phyloP scores from a whole-genome alignment of 371 early-diverging fungal genomes.

The Mucor indicus region DNA sequence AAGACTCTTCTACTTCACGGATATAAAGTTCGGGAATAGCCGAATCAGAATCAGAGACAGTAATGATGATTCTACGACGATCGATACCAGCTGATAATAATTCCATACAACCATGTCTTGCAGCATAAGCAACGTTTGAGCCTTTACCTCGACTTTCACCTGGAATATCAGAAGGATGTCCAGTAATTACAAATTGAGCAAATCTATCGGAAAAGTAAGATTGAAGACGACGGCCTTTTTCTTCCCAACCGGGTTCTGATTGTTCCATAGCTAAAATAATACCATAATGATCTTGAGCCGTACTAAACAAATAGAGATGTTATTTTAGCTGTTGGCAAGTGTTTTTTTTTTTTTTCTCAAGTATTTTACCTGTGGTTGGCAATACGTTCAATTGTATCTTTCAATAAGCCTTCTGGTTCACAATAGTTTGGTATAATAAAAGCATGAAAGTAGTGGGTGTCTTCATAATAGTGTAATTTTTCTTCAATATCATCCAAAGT shows the following conservation, averaged over 20 bases:
- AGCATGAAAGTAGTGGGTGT: conserved; percentile 33
- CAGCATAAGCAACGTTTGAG: conserved; percentile 72
- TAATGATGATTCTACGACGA: conserved; percentile 55
- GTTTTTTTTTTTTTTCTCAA: no score
- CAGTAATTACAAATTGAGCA: conserved; percentile 51
- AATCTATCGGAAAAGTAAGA: conserved; percentile 45
- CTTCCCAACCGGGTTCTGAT: conserved; percentile 51
- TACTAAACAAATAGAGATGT: conserved; percentile 11
- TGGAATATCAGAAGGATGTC: conserved; percentile 63
- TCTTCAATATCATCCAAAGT: conserved; percentile 18
- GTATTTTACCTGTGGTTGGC: conserved; percentile 33
- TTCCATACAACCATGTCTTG: conserved; percentile 31
- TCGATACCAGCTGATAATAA: conserved; percentile 31
- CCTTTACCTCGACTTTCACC: conserved; percentile 77
- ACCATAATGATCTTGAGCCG: conserved; percentile 36
- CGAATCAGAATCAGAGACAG: conserved; percentile 51
- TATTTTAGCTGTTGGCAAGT: background rate
- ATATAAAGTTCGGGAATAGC: conserved; percentile 44
- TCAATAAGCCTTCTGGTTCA: conserved; percentile 43
- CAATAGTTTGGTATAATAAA: conserved; percentile 65
- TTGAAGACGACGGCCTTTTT: conserved; percentile 56
- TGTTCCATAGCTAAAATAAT: conserved; percentile 76
- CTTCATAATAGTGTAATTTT: conserved; percentile 23
- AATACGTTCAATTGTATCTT: conserved; percentile 38
- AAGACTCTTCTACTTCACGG: conserved; percentile 38